These are phyloP conservation scores for Boletellus emodensis DNA, from an alignment of 768 basidiomycete species.

Conservation along the genomic window DNA sequence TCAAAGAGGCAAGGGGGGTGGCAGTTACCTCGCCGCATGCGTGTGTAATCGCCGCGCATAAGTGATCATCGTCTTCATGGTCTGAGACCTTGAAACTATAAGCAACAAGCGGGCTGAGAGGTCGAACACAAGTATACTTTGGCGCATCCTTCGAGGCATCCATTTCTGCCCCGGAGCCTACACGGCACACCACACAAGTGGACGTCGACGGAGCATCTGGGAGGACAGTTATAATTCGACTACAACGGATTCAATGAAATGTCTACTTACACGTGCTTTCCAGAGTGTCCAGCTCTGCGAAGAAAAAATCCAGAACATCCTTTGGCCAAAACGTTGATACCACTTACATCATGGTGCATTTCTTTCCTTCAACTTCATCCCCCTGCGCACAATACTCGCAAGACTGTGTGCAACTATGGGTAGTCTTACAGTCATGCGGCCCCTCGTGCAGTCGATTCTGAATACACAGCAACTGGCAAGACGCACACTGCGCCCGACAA, in stretches of 20 bases:
- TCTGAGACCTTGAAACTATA: slow-evolving; percentile 36
- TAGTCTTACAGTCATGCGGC: slow-evolving; percentile 47
- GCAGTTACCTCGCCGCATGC: slow-evolving; percentile 50
- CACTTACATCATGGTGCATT: slow-evolving; percentile 47
- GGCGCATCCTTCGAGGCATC: slow-evolving; percentile 50
- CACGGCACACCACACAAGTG: slow-evolving; percentile 58
- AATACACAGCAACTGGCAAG: slow-evolving; percentile 50
- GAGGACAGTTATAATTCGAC: background rate
- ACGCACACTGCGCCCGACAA: slow-evolving; percentile 46
- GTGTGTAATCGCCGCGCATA: slow-evolving; percentile 49
- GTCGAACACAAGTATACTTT: slow-evolving; percentile 35
- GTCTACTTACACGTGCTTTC: slow-evolving; percentile 48
- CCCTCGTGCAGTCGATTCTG: slow-evolving; percentile 43
- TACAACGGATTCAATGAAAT: background rate
- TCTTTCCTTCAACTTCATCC: slow-evolving; percentile 29
- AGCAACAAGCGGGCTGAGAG: background rate
- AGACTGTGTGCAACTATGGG: slow-evolving; percentile 40
- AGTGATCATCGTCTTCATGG: slow-evolving; percentile 48
- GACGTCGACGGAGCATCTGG: slow-evolving; percentile 47
- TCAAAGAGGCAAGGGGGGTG: background rate
- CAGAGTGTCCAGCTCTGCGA: slow-evolving; percentile 52
- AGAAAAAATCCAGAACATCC: background rate
- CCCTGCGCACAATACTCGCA: slow-evolving; percentile 43
- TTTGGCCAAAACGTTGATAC: background rate
- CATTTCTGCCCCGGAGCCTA: slow-evolving; percentile 40